Evolutionary conservation across 495 filamentous ascomycete species (phyloP).

Genomic region (Lasiosphaeriaceae sp.): DNA sequence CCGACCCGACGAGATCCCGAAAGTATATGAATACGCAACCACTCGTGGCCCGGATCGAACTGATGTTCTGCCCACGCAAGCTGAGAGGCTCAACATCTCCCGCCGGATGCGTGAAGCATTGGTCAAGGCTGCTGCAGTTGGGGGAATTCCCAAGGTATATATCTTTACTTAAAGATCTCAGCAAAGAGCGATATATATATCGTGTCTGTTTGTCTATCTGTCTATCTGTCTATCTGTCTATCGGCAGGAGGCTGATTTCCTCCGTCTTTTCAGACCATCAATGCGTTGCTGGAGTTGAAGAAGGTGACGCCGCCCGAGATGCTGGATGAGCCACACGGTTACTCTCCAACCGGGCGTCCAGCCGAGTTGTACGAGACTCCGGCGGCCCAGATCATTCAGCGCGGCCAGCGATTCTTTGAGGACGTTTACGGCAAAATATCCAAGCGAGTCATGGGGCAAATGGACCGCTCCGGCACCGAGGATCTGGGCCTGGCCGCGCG

Average conservation of each 20-base stretch:
- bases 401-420: constrained; percentile 50
- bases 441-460: constrained; percentile 48
- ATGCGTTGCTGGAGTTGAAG: constrained; percentile 47
- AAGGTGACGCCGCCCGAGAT: constrained; percentile 42
- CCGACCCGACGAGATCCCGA: constrained; percentile 49
- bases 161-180: no score
- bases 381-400: constrained; percentile 36
- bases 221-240: no score
- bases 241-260: not conserved
- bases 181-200: no score
- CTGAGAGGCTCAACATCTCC: constrained; percentile 41
- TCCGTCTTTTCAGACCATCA: constrained; percentile 41
- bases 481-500: constrained; percentile 50
- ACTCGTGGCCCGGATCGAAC: constrained; percentile 20
- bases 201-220: no score
- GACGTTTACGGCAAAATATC: constrained; percentile 51
- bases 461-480: constrained; percentile 51
- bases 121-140: constrained; percentile 48
- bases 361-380: constrained; percentile 34
- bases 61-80: constrained; percentile 12
- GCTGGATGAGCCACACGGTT: constrained; percentile 38
- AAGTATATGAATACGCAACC: constrained; percentile 44
- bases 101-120: constrained; percentile 52
- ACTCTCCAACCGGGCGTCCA: constrained; percentile 39
- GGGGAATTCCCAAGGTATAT: constrained; percentile 54